These are phyloP conservation scores for Trichophyton equinum DNA, from an alignment of 2,329 filamentous ascomycete species.

Conservation along the genomic window DNA sequence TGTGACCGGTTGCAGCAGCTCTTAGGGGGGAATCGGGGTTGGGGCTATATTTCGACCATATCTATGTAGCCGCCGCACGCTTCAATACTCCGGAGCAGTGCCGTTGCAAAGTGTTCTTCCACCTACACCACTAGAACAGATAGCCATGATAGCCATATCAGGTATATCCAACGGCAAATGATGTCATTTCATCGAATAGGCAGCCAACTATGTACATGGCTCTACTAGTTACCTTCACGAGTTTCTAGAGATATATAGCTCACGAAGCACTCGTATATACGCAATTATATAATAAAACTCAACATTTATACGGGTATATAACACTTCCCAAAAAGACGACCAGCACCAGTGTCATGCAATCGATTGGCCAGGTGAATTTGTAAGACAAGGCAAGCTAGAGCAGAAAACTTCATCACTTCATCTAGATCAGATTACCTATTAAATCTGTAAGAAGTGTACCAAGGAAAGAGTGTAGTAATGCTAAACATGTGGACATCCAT, in stretches of 20 bases:
- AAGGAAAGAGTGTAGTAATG: constrained; percentile 2
- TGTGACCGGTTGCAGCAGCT: constrained; percentile 74
- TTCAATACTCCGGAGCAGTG: constrained; percentile 94
- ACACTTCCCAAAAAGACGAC: background rate
- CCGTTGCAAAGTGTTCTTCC: constrained; percentile 83
- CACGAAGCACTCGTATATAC: background rate
- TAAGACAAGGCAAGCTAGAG: background rate
- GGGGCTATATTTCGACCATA: constrained; percentile 63
- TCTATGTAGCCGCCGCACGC: constrained; percentile 49
- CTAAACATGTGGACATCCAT: background rate
- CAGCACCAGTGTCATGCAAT: background rate
- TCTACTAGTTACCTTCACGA: too few species aligned
- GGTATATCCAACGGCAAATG: constrained; percentile 62
- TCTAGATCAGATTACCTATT: background rate
- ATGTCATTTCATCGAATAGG: constrained; percentile 41
- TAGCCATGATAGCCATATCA: constrained; percentile 85
- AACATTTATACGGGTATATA: background rate
- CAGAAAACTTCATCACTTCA: background rate
- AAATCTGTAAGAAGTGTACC: background rate
- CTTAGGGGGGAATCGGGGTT: constrained; percentile 73
- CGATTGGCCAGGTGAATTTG: background rate
- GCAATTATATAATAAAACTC: background rate
- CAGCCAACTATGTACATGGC: too few species aligned
- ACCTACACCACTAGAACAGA: constrained; percentile 84
- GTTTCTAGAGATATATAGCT: too few species aligned